These are phyloP conservation scores for Smittium culicis DNA, from an alignment of 371 early-diverging fungal genomes.

Conservation along the genomic window DNA sequence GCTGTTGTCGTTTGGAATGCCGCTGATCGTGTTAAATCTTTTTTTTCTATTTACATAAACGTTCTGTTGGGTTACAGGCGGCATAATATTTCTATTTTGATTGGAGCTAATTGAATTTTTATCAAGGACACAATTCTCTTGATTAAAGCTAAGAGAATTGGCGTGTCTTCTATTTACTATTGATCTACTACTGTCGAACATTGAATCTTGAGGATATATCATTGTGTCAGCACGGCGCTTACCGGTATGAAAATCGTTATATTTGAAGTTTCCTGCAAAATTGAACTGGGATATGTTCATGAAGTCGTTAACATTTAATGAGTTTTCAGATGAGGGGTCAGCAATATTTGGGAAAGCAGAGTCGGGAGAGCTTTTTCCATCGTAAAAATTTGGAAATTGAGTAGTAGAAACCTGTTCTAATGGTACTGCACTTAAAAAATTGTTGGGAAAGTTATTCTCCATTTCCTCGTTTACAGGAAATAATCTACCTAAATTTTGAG, in stretches of 20 bases:
- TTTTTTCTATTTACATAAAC: neutral
- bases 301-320: neutral
- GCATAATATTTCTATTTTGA: neutral
- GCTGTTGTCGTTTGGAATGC: neutral
- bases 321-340: neutral
- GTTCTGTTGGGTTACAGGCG: neutral
- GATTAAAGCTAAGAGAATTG: neutral
- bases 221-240: neutral
- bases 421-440: neutral
- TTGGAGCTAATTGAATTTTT: neutral
- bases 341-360: slow-evolving; percentile 1
- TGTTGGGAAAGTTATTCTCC: neutral
- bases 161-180: neutral
- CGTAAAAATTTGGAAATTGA: neutral
- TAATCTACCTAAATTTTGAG: neutral
- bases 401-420: neutral
- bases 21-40: neutral
- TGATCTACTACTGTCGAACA: neutral
- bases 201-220: neutral
- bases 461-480: neutral
- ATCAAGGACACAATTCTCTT: neutral
- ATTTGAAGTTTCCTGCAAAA: neutral
- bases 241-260: neutral
- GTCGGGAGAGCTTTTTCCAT: neutral
- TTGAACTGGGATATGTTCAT: neutral